Percentiles rank a stretch among this genome's conserved stretches.
Conservation (phyloP, 2,329 filamentous ascomycete species). For the Sarocladiaceae sp. region DNA sequence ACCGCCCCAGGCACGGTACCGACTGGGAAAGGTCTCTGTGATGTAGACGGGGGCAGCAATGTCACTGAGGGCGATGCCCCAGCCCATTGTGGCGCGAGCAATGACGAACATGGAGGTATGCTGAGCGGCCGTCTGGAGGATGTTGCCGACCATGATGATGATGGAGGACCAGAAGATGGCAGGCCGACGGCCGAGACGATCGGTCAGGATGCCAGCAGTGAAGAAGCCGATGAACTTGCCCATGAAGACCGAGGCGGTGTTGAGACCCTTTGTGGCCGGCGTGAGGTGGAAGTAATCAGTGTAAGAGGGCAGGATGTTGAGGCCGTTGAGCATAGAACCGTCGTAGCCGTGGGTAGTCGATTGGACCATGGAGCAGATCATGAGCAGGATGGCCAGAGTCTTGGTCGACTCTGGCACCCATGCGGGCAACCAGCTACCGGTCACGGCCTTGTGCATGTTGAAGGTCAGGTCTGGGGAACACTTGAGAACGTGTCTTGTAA, state of each 20-base stretch:
- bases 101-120: slow-evolving; percentile 48
- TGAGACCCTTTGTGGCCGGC: slow-evolving; percentile 44
- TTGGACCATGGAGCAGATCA: slow-evolving; percentile 38
- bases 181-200: slow-evolving; percentile 19
- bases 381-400: slow-evolving; percentile 31
- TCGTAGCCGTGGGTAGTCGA: slow-evolving; percentile 33
- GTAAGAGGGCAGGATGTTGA: slow-evolving; percentile 52
- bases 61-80: slow-evolving; percentile 45
- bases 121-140: slow-evolving; percentile 41
- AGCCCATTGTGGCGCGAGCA: slow-evolving; percentile 45
- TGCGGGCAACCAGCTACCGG: slow-evolving; percentile 40
- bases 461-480: not conserved
- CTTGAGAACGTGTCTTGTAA: not conserved
- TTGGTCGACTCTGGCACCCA: slow-evolving; percentile 37
- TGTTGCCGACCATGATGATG: slow-evolving; percentile 36
- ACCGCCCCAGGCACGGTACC: slow-evolving; percentile 44
- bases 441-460: slow-evolving; percentile 13
- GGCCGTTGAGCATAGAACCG: slow-evolving; percentile 48
- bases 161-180: slow-evolving; percentile 22
- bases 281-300: slow-evolving; percentile 49
- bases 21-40: slow-evolving; percentile 47
- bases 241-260: slow-evolving; percentile 48
- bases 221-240: slow-evolving; percentile 40
- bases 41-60: slow-evolving; percentile 45
- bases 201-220: slow-evolving; percentile 31